Conservation (phyloP, 305 asterid species). For the Withania somnifera region DNA sequence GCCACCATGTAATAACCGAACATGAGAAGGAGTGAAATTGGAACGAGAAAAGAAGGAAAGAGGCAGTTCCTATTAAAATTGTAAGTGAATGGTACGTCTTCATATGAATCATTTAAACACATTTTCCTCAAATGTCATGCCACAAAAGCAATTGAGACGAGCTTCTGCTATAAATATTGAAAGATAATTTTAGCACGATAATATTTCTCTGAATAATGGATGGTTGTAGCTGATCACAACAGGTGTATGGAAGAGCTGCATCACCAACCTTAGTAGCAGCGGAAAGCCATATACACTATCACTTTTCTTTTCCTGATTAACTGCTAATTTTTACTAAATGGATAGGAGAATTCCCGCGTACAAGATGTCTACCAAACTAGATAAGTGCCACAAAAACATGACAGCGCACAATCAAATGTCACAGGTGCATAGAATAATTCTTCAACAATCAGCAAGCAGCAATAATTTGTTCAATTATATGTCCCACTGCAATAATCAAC, state of each 20-base stretch:
- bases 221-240: background rate
- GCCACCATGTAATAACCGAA: background rate
- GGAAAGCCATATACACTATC: background rate
- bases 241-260: background rate
- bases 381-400: background rate
- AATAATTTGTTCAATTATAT: background rate
- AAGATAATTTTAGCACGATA: background rate
- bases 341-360: background rate
- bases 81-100: background rate
- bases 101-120: background rate
- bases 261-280: background rate
- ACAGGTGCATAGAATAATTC: background rate
- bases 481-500: background rate
- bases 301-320: background rate
- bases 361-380: background rate
- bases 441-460: background rate
- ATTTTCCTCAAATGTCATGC: background rate
- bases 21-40: background rate
- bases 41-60: background rate
- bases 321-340: background rate
- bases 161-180: background rate
- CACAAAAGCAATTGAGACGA: background rate
- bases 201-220: background rate
- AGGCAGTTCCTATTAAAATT: background rate
- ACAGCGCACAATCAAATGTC: background rate